These are phyloP conservation scores for Metschnikowia borealis DNA, from an alignment of 805 yeast genomes.

Conservation along the genomic window DNA sequence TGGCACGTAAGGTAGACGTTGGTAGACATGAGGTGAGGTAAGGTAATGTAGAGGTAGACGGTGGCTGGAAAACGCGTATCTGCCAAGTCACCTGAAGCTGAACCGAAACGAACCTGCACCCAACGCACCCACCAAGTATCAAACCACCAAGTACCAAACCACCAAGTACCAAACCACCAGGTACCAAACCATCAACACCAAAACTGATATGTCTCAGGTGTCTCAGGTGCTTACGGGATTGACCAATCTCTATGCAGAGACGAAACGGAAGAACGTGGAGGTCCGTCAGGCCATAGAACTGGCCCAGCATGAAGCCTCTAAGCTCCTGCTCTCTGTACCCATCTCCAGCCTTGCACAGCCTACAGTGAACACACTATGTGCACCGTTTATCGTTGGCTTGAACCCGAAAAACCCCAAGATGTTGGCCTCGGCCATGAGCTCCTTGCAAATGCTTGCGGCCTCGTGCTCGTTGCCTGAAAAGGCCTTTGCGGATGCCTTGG, in stretches of 20 bases:
- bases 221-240: constrained; percentile 45
- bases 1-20: no score
- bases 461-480: constrained; percentile 47
- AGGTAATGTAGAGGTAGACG: no score
- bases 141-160: no score
- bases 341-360: constrained; percentile 40
- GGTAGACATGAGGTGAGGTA: no score
- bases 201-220: constrained; percentile 12
- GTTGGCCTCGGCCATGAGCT: constrained; percentile 66
- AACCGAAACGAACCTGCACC: no score
- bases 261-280: constrained; percentile 68
- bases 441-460: constrained; percentile 59
- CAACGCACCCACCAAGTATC: no score
- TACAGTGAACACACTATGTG: constrained; percentile 22
- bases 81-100: no score
- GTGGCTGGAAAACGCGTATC: no score
- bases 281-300: constrained; percentile 46
- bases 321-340: constrained; percentile 2
- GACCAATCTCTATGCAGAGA: constrained; percentile 56
- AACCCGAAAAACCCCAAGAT: constrained; percentile 71
- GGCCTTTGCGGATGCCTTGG: background rate
- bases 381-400: constrained; percentile 72
- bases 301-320: constrained; percentile 20
- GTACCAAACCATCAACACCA: no score
- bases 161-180: no score